Evolutionary conservation across 306 rosid genomes (phyloP), one percentile per base, ranked within the genome.

Genomic region (Elaeagnus macrophylla): DNA sequence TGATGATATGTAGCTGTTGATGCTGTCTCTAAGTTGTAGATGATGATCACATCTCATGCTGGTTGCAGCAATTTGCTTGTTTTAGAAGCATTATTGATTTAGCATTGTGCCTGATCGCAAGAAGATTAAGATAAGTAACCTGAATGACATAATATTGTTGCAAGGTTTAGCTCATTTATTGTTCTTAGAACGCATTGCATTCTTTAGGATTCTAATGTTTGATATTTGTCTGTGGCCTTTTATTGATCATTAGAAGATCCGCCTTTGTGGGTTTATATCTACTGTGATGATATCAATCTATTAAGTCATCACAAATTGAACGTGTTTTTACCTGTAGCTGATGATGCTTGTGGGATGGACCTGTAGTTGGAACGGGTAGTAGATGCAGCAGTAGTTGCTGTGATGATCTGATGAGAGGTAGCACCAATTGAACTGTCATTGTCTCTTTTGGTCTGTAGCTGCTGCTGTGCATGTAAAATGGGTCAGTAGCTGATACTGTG

Each of bases 11-110:
- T 73, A 54, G 94, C 80, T 65, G 80, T 84, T 64, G 86, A 61
- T 75, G 79, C 94, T 72, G 94, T 81, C 71, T 68, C 79, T 77
- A 14, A 72, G 62, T 71, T 72, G 71, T 74, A 70, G 93, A 76
- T 76, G 88, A 72, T 81, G 93, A 63, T 72, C 74, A 72, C 75
- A 89, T 80, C 52, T 68, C 86, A 74, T 76, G 84, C 86, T 79
- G 83, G 76, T 79, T 72, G 93, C 86, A 69, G 77, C 85, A 68
- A 56, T 71, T 57, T 68, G 83, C 84, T 77, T 83, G 73, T 79
- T 74, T 82, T 77, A 80, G 72, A 69, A 69, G 83, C 75, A 49
- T 76, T 84, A 43, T 77, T 81, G 66, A 64, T 68, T 75, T 77
- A 56, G 71, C 79, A 50, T 64, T 79, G 37, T 81, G 85, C 86